Conservation (phyloP, 192 early-diverging fungal species). For the Powellomyces hirtus region DNA sequence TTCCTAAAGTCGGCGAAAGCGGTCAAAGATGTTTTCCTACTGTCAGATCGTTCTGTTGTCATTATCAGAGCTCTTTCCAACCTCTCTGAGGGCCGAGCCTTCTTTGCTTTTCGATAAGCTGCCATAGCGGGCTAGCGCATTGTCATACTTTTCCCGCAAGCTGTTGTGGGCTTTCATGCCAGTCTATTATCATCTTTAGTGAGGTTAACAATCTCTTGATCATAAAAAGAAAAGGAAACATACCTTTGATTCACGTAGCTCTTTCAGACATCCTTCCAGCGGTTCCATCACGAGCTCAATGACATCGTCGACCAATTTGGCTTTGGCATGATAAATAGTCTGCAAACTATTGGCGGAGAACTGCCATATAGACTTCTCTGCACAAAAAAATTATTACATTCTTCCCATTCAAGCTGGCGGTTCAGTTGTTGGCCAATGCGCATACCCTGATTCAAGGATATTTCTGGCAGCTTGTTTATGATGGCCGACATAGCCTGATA, state of each 20-base stretch:
- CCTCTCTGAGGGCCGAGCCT: constrained; percentile 60
- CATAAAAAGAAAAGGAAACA: constrained; percentile 11
- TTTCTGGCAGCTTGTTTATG: constrained; percentile 2
- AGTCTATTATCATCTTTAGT: no score
- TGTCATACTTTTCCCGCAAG: constrained; percentile 60
- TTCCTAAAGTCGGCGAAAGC: constrained; percentile 36
- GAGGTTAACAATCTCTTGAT: background rate
- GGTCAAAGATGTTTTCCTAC: no score
- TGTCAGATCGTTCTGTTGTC: background rate
- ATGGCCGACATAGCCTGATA: background rate
- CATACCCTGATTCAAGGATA: background rate
- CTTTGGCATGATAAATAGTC: constrained; percentile 24
- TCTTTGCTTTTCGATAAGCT: constrained; percentile 63
- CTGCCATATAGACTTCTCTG: background rate
- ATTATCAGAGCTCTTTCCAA: no score
- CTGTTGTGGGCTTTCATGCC: constrained; percentile 45
- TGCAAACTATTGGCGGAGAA: constrained; percentile 21
- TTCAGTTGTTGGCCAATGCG: background rate
- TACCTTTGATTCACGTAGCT: constrained; percentile 64
- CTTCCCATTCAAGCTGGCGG: background rate
- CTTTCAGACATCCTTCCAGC: constrained; percentile 53
- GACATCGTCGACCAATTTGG: constrained; percentile 51
- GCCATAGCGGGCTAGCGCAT: constrained; percentile 56
- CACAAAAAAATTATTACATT: background rate
- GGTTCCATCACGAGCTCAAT: constrained; percentile 60